Evolutionary conservation across 2,329 filamentous ascomycete genomes (phyloP), one percentile per base, ranked within the genome.

Genomic region (Neobulgaria alba): DNA sequence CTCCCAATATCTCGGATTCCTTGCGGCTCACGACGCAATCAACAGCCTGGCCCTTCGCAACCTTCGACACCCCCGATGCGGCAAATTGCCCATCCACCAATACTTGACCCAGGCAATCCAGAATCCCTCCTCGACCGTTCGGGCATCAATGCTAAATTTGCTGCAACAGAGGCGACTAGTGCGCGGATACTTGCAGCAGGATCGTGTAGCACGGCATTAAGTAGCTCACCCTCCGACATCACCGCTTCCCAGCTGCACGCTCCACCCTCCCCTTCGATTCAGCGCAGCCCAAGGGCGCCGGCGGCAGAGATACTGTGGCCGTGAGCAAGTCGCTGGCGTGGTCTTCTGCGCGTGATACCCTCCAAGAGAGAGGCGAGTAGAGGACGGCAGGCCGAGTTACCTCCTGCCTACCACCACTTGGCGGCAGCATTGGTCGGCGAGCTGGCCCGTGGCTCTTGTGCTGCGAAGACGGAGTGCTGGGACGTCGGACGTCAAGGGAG

Each of bases 71-170:
- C 23, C 23, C 23, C 23, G 7, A 7, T 12, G 23, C 12, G 7
- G 23, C n/a, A 38, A 36, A 34, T 21, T 30, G 21, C 36, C 36
- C 37, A 41, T 33, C 38, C 30, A 32, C 21, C 40, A 36, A 39
- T 47, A 45, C 45, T 53, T 52, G n/a, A n/a, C n/a, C n/a, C n/a
- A n/a, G n/a, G n/a, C n/a, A n/a, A n/a, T n/a, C n/a, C n/a, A 26
- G 7, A 26, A 26, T 26, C 23, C 23, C 23, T 7, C 12, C 7
- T 26, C 23, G 23, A 26, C 23, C 23, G 23, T 26, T 41, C 36
- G 54, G 53, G 50, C 52, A 57, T 55, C 51, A 55, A 57, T 57
- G 54, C 44, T 39, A 51, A 48, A 41, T 43, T 39, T 30, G 40
- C 37, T 38, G 47, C 48, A 45, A 44, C 36, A 42, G 36, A 46